Percentiles rank a stretch among this genome's conserved stretches.
These are phyloP conservation scores for Phytophthora tubulina DNA, from an alignment of 352 stramenopile species.

Conservation along the genomic window DNA sequence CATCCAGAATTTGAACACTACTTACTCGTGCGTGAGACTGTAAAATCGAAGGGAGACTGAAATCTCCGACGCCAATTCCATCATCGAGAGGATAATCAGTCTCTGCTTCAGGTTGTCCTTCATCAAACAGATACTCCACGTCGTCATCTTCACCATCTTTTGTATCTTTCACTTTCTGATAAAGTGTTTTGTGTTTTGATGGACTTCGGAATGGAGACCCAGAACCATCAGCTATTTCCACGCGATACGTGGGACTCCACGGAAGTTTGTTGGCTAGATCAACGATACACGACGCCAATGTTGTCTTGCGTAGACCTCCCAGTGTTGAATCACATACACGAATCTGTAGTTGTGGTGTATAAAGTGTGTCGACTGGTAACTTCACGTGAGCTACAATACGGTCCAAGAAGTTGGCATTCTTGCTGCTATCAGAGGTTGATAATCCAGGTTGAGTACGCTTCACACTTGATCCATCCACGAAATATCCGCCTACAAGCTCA, in stretches of 20 bases:
- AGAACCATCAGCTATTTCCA: conserved; percentile 19
- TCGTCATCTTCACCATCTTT: conserved; percentile 16
- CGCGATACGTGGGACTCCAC: conserved; percentile 68
- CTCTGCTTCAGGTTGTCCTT: conserved; percentile 35
- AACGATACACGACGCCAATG: conserved; percentile 66
- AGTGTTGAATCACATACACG: conserved; percentile 66
- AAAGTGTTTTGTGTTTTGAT: conserved; percentile 17
- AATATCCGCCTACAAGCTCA: conserved; percentile 66
- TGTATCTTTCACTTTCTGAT: conserved; percentile 6
- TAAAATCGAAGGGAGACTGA: conserved; percentile 43
- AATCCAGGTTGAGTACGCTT: conserved; percentile 54
- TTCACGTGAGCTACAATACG: conserved; percentile 57
- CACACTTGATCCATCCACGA: conserved; percentile 56
- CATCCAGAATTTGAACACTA: conserved; percentile 9
- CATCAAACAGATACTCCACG: conserved; percentile 19
- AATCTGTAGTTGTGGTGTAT: conserved; percentile 68
- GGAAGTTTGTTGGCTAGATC: conserved; percentile 71
- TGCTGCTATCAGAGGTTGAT: conserved; percentile 41
- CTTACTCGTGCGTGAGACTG: conserved; percentile 31
- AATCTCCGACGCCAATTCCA: conserved; percentile 69
- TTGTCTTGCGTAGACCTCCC: conserved; percentile 62
- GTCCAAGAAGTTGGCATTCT: conserved; percentile 85
- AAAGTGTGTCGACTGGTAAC: conserved; percentile 69
- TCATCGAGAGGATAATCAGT: conserved; percentile 42
- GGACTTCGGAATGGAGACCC: conserved; percentile 62